A percentile compares a stretch with the other conserved stretches of the same genome.
Conservation (phyloP, 192 early-diverging fungal genomes). For the Paraglomus brasilianum region DNA sequence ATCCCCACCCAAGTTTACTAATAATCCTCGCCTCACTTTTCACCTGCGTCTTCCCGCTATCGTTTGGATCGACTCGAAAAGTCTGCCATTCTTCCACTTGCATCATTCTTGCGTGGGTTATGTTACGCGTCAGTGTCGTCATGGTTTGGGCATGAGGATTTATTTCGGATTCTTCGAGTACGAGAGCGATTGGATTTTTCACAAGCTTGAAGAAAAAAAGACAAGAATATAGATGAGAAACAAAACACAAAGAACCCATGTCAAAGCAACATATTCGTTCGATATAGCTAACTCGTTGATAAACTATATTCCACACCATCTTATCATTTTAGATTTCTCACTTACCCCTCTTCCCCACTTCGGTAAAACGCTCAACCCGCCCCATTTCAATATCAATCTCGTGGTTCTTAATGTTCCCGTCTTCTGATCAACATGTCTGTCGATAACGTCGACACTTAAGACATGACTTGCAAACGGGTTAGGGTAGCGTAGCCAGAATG, state of each 20-base stretch:
- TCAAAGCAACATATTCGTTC: neutral
- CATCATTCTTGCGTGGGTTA: slow-evolving; percentile 91
- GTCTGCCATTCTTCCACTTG: slow-evolving; percentile 92
- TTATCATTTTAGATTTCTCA: neutral
- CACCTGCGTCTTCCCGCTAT: slow-evolving; percentile 63
- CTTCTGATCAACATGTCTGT: slow-evolving; percentile 72
- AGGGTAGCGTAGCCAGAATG: slow-evolving; percentile 94
- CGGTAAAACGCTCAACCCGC: slow-evolving; percentile 59
- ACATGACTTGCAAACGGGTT: slow-evolving; percentile 98
- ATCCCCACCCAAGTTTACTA: slow-evolving; percentile 82
- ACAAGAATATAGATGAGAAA: slow-evolving; percentile 2
- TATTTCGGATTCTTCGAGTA: slow-evolving; percentile 87
- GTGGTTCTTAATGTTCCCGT: slow-evolving; percentile 84
- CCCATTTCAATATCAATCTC: slow-evolving; percentile 86
- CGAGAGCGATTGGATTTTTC: slow-evolving; percentile 80
- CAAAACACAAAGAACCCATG: neutral
- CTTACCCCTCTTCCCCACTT: slow-evolving; percentile 76
- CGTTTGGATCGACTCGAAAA: slow-evolving; percentile 54
- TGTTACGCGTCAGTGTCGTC: slow-evolving; percentile 81
- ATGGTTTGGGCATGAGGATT: slow-evolving; percentile 76
- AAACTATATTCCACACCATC: neutral
- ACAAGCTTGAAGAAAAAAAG: slow-evolving; percentile 57
- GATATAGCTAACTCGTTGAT: neutral
- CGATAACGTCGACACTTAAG: slow-evolving; percentile 88
- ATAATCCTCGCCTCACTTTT: slow-evolving; percentile 84